Conservation (phyloP, 345 rosid genomes). For the Psidium friedrichsthalianum region DNA sequence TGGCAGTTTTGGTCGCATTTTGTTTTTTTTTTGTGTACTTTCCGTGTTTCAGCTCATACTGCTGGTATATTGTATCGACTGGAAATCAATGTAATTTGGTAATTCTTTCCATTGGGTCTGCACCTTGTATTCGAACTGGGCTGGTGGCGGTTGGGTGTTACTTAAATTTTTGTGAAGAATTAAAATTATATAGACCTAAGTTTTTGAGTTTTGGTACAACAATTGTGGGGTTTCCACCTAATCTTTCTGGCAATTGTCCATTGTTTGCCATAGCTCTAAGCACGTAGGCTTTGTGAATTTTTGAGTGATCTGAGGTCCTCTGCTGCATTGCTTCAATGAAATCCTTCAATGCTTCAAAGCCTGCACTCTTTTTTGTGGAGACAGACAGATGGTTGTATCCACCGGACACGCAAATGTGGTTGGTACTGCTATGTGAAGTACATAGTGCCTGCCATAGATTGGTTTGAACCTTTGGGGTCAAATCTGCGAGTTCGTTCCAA, state of each 20-base stretch:
- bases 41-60: neutral
- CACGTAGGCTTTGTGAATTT: neutral
- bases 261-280: neutral
- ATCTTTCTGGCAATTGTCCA: neutral
- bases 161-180: neutral
- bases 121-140: neutral
- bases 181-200: neutral
- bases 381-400: neutral
- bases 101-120: constrained; percentile 36
- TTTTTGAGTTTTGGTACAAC: neutral
- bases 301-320: neutral
- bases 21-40: neutral
- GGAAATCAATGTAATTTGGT: constrained; percentile 23
- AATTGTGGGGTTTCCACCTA: neutral
- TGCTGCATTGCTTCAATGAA: neutral
- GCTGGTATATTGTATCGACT: neutral
- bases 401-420: neutral
- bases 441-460: neutral
- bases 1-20: constrained; percentile 46
- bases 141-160: neutral
- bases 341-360: neutral
- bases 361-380: neutral
- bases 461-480: neutral
- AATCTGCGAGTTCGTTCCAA: neutral
- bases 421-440: too few species aligned